Base-by-base conservation (phyloP, 1,139 yeast species). In the Hyphopichia wangnamkhiaoensis region DNA sequence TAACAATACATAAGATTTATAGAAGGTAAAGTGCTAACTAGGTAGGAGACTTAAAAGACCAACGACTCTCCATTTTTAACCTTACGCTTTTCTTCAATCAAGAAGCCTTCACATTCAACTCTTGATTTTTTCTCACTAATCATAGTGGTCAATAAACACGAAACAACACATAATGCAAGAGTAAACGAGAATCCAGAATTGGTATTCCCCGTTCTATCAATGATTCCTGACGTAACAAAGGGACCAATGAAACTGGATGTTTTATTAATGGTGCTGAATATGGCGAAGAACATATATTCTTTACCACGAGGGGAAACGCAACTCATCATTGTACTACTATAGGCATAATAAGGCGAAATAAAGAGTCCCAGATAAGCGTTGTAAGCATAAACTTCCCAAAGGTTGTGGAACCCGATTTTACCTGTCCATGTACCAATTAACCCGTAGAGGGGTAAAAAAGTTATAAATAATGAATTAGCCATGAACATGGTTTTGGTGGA, bases 171-270 rank as follows among this genome's bases (percentile, higher is more conserved):
- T 29, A 41, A 23, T 14, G 37, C 37, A 13, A 41, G 23, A 17
- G 35, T 31, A 25, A 41, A 41, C 8, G 37, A 38, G 23, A 38
- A 41, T 4, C 44, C 44, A 1, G 42, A 31, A 38, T 41, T 41
- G 15, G 37, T 38, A 15, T 38, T 41, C 21, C 31, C 32, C 4
- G 44, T 38, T 31, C 35, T 41, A 27, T 33, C 39, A 23, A 41
- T 33, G 18, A 41, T 38, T 8, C 37, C 37, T 2, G 42, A 35
- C 1, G 42, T 41, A 3, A 41, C 37, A 18, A 38, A 38, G 13
- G 42, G 42, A 12, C 44, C 44, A 13, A 41, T 41, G 20, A 41
- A 41, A 36, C 44, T 38, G 5, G 44, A 41, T 4, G 42, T 38
- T 26, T 41, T 38, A 28, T 41, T 38, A 5, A 38, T 30, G 14